A percentile compares a stretch with the other conserved stretches of the same genome.
These are phyloP conservation scores for Hyphopichia khmerensis DNA, from an alignment of 1,139 yeast genomes.

Conservation along the genomic window DNA sequence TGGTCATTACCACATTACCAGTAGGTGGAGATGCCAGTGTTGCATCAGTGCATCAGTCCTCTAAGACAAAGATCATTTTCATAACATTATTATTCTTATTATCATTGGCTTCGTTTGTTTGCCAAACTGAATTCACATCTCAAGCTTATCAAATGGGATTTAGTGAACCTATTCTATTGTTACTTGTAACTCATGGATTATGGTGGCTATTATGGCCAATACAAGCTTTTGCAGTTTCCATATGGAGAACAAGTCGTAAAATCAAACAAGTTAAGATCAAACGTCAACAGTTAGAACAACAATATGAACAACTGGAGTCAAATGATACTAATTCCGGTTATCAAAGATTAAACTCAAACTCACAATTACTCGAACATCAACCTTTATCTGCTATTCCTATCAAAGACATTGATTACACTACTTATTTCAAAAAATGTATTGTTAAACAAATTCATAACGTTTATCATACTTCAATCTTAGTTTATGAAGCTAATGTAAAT, in stretches of 20 bases:
- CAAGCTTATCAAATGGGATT: conserved; percentile 62
- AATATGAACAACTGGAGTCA: conserved; percentile 3
- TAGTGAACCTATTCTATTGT: conserved; percentile 67
- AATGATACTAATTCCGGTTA: conserved; percentile 13
- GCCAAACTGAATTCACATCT: conserved; percentile 80
- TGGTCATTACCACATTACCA: conserved; percentile 15
- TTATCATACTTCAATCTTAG: conserved; percentile 50
- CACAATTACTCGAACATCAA: conserved; percentile 29
- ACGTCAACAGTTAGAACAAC: conserved; percentile 6
- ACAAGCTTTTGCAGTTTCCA: conserved; percentile 56
- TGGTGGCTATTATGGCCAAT: conserved; percentile 78
- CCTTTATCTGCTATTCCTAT: conserved; percentile 10
- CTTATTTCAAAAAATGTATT: conserved; percentile 43
- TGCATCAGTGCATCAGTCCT: conserved; percentile 12
- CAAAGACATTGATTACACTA: conserved; percentile 16
- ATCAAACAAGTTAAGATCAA: conserved; percentile 9
- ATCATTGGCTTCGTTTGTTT: conserved; percentile 65
- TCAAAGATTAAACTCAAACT: conserved; percentile 27
- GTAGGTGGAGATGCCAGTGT: conserved; percentile 7
- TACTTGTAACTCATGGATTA: conserved; percentile 73
- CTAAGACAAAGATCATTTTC: conserved; percentile 44
- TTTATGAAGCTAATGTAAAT: conserved; percentile 42
- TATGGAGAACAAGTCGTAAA: conserved; percentile 39
- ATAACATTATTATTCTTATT: conserved; percentile 58
- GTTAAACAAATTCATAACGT: conserved; percentile 51